A percentile compares a stretch with the other conserved stretches of the same genome.
phyloP scores from a whole-genome alignment of 345 rosid genomes.

The Kernera saxatilis region DNA sequence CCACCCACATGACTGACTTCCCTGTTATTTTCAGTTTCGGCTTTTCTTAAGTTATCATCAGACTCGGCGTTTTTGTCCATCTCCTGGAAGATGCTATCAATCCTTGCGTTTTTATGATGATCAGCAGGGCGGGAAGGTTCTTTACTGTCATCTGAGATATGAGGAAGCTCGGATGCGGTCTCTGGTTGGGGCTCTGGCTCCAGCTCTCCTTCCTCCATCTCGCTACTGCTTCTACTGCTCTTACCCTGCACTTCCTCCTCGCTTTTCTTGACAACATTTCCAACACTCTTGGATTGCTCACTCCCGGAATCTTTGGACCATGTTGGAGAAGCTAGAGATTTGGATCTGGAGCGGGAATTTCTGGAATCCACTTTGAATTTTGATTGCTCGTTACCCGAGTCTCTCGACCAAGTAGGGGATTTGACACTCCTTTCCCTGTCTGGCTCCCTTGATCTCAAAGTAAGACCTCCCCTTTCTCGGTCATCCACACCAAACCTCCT shows the following conservation, averaged over 20 bases:
- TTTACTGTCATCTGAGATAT: slow-evolving; percentile 12
- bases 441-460: slow-evolving; percentile 21
- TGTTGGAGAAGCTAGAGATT: slow-evolving; percentile 53
- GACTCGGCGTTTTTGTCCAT: background rate
- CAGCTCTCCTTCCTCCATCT: slow-evolving; percentile 99
- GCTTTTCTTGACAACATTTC: slow-evolving; percentile 41
- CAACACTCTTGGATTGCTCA: slow-evolving; percentile 55
- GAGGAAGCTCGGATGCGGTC: background rate
- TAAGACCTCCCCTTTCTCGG: slow-evolving; percentile 28
- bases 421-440: slow-evolving; percentile 43
- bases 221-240: slow-evolving; percentile 58
- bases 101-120: slow-evolving; percentile 19
- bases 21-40: slow-evolving; percentile 25
- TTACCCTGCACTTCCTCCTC: slow-evolving; percentile 35
- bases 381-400: slow-evolving; percentile 37
- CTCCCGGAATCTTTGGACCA: slow-evolving; percentile 92
- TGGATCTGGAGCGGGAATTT: slow-evolving; percentile 44
- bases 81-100: slow-evolving; percentile 1
- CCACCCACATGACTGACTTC: slow-evolving; percentile 11
- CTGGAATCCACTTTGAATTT: slow-evolving; percentile 37
- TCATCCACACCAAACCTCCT: slow-evolving; percentile 51
- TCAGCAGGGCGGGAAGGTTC: background rate
- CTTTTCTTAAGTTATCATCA: background rate
- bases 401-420: slow-evolving; percentile 56
- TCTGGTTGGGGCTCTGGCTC: slow-evolving; percentile 55